Base-by-base conservation (phyloP, 768 basidiomycete genomes). In the Leccinum uliginosum region DNA sequence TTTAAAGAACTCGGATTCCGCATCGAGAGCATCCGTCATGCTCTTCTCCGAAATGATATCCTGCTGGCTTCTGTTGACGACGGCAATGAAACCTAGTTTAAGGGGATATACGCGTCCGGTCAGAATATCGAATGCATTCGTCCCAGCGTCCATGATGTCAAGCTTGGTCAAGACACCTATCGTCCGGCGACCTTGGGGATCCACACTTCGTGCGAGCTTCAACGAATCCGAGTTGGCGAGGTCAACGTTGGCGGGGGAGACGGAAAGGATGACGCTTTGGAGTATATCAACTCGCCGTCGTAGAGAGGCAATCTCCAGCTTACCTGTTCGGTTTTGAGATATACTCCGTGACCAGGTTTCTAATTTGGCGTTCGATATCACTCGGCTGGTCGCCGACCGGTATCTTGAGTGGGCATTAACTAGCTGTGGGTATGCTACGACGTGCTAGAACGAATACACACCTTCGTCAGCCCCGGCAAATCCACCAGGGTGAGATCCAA, bases 111-210 rank as follows among this genome's bases (percentile, higher is more conserved):
- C 91, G 57, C 96, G 89, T 40, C 97, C 97, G 0, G 93, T 98
- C 35, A 98, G 82, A 62, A 98, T 87, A 72, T 99, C 96, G 34
- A 95, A 76, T 21, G 97, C 97, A 71, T 99, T 98, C 34, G 97
- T 99, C 27, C 97, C 97, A 6, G 95, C 95, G 66, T 98, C 97
- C 97, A 99, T 99, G 47, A 99, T 81, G 74, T 99, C 97, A 32
- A 98, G 83, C 73, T 99, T 99, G 14, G 96, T 96, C 51, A 99
- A 79, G 19, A 99, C 90, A 51, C 97, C 97, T 55, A 98, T 93
- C 12, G 97, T 99, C 29, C 97, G 85, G 29, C 97, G 85, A 11
- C 96, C 95, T 73, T 97, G 93, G 0, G 96, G 91, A 66, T 99
- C 97, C 48, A 98, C 93, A 11, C 86, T 84, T 46, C 97, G 89